Evolutionary conservation across 768 basidiomycete genomes (phyloP).

Genomic region (Lactarius sp.): DNA sequence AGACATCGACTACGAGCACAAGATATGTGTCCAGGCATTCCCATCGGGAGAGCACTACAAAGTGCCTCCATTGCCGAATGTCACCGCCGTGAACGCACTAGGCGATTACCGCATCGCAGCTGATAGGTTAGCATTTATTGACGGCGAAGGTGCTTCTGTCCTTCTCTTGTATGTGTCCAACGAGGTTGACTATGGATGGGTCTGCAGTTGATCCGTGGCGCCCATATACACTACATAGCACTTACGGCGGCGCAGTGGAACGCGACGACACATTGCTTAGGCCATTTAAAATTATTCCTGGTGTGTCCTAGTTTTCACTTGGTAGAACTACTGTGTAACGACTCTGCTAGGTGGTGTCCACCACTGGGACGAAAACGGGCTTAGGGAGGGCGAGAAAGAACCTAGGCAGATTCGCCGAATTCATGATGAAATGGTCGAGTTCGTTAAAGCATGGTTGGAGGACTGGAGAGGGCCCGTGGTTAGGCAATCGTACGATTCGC

Average conservation of each 20-base stretch:
- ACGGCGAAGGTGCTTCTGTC: constrained; percentile 58
- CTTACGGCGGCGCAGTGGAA: constrained; percentile 50
- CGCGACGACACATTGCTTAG: constrained; percentile 65
- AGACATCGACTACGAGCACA: constrained; percentile 64
- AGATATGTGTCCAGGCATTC: constrained; percentile 69
- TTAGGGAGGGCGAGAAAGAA: constrained; percentile 53
- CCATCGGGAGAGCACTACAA: constrained; percentile 69
- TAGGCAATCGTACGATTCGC: not conserved
- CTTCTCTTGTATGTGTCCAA: not conserved
- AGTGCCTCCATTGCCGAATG: constrained; percentile 70
- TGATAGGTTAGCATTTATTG: constrained; percentile 82
- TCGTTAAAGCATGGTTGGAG: constrained; percentile 72
- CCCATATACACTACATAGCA: constrained; percentile 78
- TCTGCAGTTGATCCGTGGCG: constrained; percentile 82
- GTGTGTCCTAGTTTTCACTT: constrained; percentile 40
- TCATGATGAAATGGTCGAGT: constrained; percentile 73
- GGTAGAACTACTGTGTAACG: not conserved
- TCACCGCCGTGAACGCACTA: constrained; percentile 74
- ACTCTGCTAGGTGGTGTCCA: constrained; percentile 58
- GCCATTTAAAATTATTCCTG: constrained; percentile 84
- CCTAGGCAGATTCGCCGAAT: constrained; percentile 76
- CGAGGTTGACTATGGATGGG: not conserved
- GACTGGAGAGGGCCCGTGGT: constrained; percentile 30
- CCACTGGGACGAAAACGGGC: constrained; percentile 74
- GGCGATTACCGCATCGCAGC: constrained; percentile 82